Conservation (phyloP, 805 yeast species). For the Isabelozyma heimii region DNA sequence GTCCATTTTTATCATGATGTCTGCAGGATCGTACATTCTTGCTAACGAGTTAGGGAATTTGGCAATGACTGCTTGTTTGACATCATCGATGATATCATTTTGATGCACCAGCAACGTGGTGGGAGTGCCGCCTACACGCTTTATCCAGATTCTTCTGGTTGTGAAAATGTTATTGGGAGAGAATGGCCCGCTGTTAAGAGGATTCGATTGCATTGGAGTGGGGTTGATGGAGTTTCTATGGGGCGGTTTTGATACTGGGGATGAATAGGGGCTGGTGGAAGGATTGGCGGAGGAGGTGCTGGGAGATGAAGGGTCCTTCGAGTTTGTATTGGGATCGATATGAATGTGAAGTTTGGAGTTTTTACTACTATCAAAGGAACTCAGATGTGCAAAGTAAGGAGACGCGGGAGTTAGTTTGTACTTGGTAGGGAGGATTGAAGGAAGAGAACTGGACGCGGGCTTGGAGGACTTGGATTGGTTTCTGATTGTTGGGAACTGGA, state of each 20-base stretch:
- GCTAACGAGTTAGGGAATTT: slow-evolving; percentile 71
- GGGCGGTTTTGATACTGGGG: neutral
- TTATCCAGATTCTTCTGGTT: slow-evolving; percentile 55
- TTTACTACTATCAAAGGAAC: neutral
- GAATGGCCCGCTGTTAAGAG: slow-evolving; percentile 5
- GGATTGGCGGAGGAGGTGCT: neutral
- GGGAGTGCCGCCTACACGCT: slow-evolving; percentile 51
- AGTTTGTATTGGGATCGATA: neutral
- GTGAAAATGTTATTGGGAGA: slow-evolving; percentile 10
- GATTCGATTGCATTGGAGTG: neutral
- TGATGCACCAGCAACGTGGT: slow-evolving; percentile 66
- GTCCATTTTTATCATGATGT: slow-evolving; percentile 44
- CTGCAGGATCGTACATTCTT: slow-evolving; percentile 65
- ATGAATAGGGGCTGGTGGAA: neutral
- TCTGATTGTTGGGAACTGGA: neutral
- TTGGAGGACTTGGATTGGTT: neutral
- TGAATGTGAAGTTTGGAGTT: neutral
- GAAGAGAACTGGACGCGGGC: neutral
- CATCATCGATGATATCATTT: slow-evolving; percentile 74
- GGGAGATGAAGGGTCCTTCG: neutral
- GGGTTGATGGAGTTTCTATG: neutral
- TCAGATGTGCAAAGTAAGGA: neutral
- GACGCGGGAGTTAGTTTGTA: neutral
- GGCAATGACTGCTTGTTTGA: slow-evolving; percentile 60
- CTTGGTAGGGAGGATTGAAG: neutral